Evolutionary conservation across 2,329 filamentous ascomycete genomes (phyloP).

Genomic region (Neofusicoccum cordaticola): DNA sequence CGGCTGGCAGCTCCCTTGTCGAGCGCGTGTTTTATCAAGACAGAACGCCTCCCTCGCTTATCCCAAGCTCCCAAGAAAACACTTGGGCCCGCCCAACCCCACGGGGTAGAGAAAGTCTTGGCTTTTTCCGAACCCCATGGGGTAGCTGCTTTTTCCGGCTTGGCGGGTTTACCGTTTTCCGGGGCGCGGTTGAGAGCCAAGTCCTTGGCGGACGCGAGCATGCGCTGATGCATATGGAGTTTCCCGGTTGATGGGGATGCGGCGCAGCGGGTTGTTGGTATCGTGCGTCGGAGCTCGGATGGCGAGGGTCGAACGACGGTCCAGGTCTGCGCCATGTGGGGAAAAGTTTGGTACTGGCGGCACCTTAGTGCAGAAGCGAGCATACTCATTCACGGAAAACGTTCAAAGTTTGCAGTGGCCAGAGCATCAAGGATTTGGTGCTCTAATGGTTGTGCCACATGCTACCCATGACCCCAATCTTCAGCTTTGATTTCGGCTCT

Average conservation of each 20-base stretch:
- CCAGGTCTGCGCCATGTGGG: too few species aligned
- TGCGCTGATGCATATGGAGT: neutral
- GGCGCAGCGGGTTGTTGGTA: neutral
- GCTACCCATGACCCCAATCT: too few species aligned
- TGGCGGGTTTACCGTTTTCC: neutral
- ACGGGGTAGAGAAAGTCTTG: slow-evolving; percentile 1
- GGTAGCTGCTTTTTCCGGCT: neutral
- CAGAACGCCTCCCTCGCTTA: neutral
- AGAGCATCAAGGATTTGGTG: too few species aligned
- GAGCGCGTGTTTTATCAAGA: neutral
- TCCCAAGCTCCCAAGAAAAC: neutral
- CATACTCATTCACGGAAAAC: too few species aligned
- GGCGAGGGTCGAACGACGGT: neutral
- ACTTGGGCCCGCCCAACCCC: neutral
- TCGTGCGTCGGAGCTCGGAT: neutral
- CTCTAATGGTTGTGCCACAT: too few species aligned
- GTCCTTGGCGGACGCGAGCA: neutral
- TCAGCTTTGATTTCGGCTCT: too few species aligned
- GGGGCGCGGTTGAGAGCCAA: neutral
- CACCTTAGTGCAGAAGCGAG: too few species aligned
- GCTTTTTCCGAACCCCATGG: slow-evolving; percentile 1
- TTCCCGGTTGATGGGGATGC: neutral
- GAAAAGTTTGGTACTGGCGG: too few species aligned
- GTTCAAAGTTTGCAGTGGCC: too few species aligned
- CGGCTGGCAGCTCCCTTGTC: neutral